Conservation (phyloP, 1,284 basidiomycete species). For the Ustilago esculenta region DNA sequence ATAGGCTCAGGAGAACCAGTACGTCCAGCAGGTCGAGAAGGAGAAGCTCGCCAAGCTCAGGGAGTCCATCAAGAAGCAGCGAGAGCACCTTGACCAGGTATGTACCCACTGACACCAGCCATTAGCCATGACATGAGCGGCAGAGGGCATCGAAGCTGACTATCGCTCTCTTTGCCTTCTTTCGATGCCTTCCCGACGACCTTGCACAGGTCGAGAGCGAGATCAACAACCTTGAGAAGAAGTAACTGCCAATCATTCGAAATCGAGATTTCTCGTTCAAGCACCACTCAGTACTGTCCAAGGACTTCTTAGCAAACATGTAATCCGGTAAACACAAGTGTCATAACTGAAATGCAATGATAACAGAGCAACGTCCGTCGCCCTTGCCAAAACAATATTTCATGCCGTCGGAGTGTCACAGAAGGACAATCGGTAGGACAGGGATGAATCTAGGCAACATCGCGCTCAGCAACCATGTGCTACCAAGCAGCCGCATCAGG, state of each 20-base stretch:
- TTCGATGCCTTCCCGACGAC: neutral
- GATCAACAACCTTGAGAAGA: conserved; percentile 54
- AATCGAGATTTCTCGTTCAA: no score
- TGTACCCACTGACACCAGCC: conserved; percentile 11
- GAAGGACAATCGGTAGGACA: no score
- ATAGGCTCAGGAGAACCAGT: conserved; percentile 56
- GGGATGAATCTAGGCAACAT: conserved; percentile 7
- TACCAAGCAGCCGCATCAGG: conserved; percentile 32
- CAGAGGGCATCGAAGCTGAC: no score
- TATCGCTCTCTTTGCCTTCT: no score
- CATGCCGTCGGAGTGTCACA: no score
- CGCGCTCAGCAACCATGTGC: conserved; percentile 30
- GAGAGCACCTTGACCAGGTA: conserved; percentile 56
- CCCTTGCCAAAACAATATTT: neutral
- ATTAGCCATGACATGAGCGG: no score
- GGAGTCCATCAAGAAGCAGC: conserved; percentile 55
- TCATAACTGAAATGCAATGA: conserved; percentile 5
- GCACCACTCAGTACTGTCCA: conserved; percentile 10
- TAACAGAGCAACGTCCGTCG: neutral
- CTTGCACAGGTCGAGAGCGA: conserved; percentile 36
- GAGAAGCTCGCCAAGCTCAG: conserved; percentile 59
- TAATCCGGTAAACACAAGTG: neutral
- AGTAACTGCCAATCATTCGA: no score
- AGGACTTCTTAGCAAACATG: neutral
- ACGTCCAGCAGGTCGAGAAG: conserved; percentile 57